phyloP scores from a whole-genome alignment of 2,329 filamentous ascomycete genomes.

The Annulohypoxylon truncatum region DNA sequence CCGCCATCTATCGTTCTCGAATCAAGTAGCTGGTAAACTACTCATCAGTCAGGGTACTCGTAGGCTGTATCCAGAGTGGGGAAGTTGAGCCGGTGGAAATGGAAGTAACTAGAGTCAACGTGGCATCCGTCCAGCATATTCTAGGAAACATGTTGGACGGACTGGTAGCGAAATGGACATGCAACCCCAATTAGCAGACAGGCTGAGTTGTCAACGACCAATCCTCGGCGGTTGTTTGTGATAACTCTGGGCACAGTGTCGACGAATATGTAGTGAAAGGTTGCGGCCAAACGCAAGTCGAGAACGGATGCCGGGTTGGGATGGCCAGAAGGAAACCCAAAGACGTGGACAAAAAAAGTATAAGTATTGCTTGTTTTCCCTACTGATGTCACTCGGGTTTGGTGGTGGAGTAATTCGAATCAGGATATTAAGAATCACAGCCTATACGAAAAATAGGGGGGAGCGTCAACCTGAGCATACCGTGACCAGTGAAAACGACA shows the following conservation, averaged over 20 bases:
- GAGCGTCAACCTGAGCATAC: slow-evolving; percentile 1
- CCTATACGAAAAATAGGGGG: slow-evolving; percentile 15
- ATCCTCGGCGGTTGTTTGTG: slow-evolving; percentile 44
- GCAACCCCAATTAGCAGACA: slow-evolving; percentile 51
- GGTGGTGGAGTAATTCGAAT: slow-evolving; percentile 30
- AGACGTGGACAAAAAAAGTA: slow-evolving; percentile 43
- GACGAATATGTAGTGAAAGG: slow-evolving; percentile 46
- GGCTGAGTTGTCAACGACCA: slow-evolving; percentile 49
- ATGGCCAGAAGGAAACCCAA: slow-evolving; percentile 31
- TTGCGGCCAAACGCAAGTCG: slow-evolving; percentile 42
- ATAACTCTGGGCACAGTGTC: slow-evolving; percentile 47
- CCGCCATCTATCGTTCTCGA: slow-evolving; percentile 39
- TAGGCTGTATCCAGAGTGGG: slow-evolving; percentile 47
- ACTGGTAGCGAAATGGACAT: slow-evolving; percentile 49
- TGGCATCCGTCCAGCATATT: slow-evolving; percentile 51
- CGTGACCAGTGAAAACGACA: slow-evolving; percentile 16
- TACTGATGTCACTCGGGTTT: slow-evolving; percentile 29
- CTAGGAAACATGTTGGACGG: slow-evolving; percentile 46
- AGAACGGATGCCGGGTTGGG: slow-evolving; percentile 36
- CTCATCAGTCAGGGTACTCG: slow-evolving; percentile 48
- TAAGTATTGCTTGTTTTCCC: slow-evolving; percentile 46
- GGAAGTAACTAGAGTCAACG: slow-evolving; percentile 48
- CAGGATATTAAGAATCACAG: slow-evolving; percentile 20
- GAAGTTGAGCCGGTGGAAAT: slow-evolving; percentile 47
- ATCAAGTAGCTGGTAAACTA: slow-evolving; percentile 43